These are phyloP conservation scores for Kazachstania psychrophila DNA, from an alignment of 805 yeast genomes.

Conservation along the genomic window DNA sequence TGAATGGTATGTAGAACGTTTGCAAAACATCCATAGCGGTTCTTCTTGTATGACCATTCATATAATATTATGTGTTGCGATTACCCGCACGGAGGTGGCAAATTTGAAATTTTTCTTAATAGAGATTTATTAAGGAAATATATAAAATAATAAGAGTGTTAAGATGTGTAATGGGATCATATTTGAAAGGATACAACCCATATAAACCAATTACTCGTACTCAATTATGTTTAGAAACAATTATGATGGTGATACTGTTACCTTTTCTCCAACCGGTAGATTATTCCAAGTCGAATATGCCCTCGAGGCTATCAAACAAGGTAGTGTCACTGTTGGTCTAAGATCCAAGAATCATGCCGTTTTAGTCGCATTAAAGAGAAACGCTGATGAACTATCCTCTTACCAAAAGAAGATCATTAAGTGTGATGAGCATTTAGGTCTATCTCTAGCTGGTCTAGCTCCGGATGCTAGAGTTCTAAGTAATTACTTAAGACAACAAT, in stretches of 20 bases:
- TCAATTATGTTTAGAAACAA: conserved; percentile 83
- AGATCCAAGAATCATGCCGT: conserved; percentile 83
- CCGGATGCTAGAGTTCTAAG: conserved; percentile 96
- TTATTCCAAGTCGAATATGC: conserved; percentile 97
- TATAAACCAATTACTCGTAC: neutral
- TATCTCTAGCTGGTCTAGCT: conserved; percentile 94
- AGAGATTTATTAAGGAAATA: too few relatives aligned
- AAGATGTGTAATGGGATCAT: too few relatives aligned
- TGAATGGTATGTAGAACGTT: too few relatives aligned
- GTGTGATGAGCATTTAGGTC: conserved; percentile 88
- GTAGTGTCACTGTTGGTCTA: conserved; percentile 93
- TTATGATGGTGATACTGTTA: conserved; percentile 96
- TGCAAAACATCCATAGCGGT: too few relatives aligned
- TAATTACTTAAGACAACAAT: conserved; percentile 81
- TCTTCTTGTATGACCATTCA: too few relatives aligned
- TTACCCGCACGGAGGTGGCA: too few relatives aligned
- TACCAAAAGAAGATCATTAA: conserved; percentile 90
- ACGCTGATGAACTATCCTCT: conserved; percentile 94
- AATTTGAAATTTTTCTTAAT: too few relatives aligned
- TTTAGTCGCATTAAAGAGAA: conserved; percentile 86
- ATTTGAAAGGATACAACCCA: neutral
- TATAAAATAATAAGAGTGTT: too few relatives aligned
- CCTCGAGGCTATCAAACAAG: conserved; percentile 95
- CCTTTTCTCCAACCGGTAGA: conserved; percentile 97
- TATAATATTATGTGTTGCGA: too few relatives aligned